phyloP scores from a whole-genome alignment of 306 rosid genomes.

The barrel medic (Medicago truncatula) region DNA sequence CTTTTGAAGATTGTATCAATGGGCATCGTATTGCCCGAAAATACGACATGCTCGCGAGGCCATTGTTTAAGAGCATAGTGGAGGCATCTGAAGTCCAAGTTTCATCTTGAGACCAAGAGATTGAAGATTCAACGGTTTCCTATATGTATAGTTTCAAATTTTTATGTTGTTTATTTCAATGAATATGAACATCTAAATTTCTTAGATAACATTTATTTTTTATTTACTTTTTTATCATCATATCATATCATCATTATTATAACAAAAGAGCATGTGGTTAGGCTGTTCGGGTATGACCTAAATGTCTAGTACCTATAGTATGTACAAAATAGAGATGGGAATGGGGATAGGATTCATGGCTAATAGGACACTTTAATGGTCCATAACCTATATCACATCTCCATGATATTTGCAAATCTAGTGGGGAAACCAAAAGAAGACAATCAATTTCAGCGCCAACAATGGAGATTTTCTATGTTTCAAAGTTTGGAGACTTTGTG shows the following conservation, averaged over 20 bases:
- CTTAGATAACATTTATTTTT: no score
- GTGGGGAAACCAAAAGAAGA: constrained; percentile 34
- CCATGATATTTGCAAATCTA: constrained; percentile 38
- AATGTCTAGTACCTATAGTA: constrained; percentile 4
- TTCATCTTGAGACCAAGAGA: no score
- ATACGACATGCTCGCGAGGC: no score
- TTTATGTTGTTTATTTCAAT: no score
- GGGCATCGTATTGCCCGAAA: no score
- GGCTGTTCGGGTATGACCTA: not conserved
- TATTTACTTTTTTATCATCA: no score
- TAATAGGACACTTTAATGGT: constrained; percentile 44
- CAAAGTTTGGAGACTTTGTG: constrained; percentile 33
- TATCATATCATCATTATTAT: not conserved
- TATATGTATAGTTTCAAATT: no score
- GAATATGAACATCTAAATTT: no score
- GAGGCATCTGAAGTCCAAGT: no score
- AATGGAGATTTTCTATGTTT: constrained; percentile 40
- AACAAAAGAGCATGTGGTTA: constrained; percentile 24
- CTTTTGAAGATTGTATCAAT: no score
- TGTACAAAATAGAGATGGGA: constrained; percentile 30
- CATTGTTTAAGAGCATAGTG: no score
- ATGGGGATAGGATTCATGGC: constrained; percentile 25
- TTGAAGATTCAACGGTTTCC: no score
- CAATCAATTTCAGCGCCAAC: constrained; percentile 44
- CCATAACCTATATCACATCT: constrained; percentile 43